Evolutionary conservation across 345 rosid genomes (phyloP).

Genomic region (Salix caprea): DNA sequence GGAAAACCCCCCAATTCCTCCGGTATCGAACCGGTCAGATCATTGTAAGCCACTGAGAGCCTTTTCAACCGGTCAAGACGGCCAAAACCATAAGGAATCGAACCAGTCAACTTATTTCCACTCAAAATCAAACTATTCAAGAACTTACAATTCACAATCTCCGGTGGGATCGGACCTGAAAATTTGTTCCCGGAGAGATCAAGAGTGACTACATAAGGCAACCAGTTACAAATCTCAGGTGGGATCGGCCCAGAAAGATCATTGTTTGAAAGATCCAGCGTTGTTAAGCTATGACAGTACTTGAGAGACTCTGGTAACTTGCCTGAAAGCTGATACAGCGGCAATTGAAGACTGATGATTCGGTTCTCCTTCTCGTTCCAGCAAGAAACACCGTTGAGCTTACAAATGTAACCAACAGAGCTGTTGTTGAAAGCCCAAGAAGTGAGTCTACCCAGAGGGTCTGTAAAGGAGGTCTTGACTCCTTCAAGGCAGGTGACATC

Average conservation of each 20-base stretch:
- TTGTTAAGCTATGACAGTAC: constrained; percentile 59
- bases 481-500: not conserved
- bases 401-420: constrained; percentile 58
- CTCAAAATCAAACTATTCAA: constrained; percentile 55
- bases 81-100: constrained; percentile 51
- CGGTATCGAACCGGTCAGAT: constrained; percentile 63
- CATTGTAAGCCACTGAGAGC: constrained; percentile 67
- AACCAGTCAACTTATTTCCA: constrained; percentile 56
- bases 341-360: constrained; percentile 48
- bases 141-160: constrained; percentile 54
- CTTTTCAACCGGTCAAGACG: constrained; percentile 42
- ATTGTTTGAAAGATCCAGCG: constrained; percentile 69
- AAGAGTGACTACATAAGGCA: constrained; percentile 65
- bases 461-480: not conserved
- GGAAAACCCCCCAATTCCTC: not conserved
- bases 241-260: constrained; percentile 66
- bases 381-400: constrained; percentile 73
- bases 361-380: constrained; percentile 84
- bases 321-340: constrained; percentile 60
- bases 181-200: constrained; percentile 63
- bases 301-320: constrained; percentile 52
- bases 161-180: constrained; percentile 64
- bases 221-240: constrained; percentile 56
- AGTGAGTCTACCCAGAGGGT: not conserved
- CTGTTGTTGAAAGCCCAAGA: not conserved